Evolutionary conservation across 371 early-diverging fungal genomes (phyloP), one percentile per base, ranked within the genome.

Genomic region (Blakeslea trispora): DNA sequence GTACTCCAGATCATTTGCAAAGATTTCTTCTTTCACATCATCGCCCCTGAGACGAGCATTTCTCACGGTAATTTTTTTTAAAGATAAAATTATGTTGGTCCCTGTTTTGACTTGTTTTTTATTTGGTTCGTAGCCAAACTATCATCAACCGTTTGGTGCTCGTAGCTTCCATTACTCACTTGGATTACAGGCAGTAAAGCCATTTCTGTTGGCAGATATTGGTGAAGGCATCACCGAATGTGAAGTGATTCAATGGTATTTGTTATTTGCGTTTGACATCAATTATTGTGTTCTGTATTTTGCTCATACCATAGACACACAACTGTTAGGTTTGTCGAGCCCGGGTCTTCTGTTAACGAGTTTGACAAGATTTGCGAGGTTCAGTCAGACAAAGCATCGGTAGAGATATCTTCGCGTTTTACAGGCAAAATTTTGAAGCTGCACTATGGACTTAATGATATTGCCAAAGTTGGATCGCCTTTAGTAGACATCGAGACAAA

Each of bases 161-260:
- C 69, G 67, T 41, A 17, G 18, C n/a, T 81, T 83, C 57, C 81
- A 81, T 47, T 53, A 61, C 4, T 67, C 78, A 3, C 50, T 59
- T 7, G 18, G 57, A 24, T 42, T 19, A 17, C 57, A 77, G n/a
- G 81, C 69, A 13, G 68, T 81, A 37, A 82, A 89, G n/a, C 90
- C 93, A 3, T 98, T 92, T 78, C 64, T 89, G 52, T 77, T 98
- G 45, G 98, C 98, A 4, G 98, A 98, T 78, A 95, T 98, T 61
- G 98, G 98, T 34, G 98, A 98, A 75, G 98, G 98, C 40, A 97
- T 96, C 57, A 95, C 95, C 4, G 98, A 98, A 70, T 93, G 93
- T 68, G 97, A 98, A 68, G 75, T 98, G 7, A 88, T 95, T 60
- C 96, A 98, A 79, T 98, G 98, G 98, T 97, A 81, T 60, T 61